Evolutionary conservation across 192 early-diverging fungal genomes (phyloP).

Genomic region (Geranomyces michiganensis): DNA sequence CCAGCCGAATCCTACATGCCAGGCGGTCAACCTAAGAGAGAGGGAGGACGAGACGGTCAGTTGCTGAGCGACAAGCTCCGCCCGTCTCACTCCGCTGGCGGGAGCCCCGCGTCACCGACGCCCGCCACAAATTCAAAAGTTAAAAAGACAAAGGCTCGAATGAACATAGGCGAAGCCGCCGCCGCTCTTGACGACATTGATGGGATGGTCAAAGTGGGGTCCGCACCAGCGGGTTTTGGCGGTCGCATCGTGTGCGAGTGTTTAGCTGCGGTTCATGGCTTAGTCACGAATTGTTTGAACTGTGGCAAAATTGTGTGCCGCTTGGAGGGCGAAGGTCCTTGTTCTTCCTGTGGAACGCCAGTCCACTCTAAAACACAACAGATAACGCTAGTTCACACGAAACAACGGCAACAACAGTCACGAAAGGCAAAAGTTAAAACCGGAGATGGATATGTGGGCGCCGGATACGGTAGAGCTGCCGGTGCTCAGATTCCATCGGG

Average conservation of each 20-base stretch:
- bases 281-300: conserved; percentile 51
- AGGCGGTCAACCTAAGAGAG: conserved; percentile 14
- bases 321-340: conserved; percentile 51
- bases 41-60: conserved; percentile 12
- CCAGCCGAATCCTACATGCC: conserved; percentile 5
- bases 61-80: conserved; percentile 10
- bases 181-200: conserved; percentile 35
- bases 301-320: conserved; percentile 56
- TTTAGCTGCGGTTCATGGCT: conserved; percentile 45
- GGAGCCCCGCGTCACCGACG: neutral
- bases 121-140: conserved; percentile 7
- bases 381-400: conserved; percentile 36
- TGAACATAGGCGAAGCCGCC: conserved; percentile 14
- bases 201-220: conserved; percentile 44
- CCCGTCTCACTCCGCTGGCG: neutral
- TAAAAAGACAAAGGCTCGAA: conserved; percentile 20
- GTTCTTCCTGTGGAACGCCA: conserved; percentile 44
- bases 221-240: conserved; percentile 40
- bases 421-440: conserved; percentile 19
- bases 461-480: conserved; percentile 39
- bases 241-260: conserved; percentile 49
- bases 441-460: conserved; percentile 29
- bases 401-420: neutral
- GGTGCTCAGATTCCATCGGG: conserved; percentile 31
- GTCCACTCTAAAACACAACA: conserved; percentile 46